Conservation (phyloP, 75 land plant genomes). For the Larix kaempferi region DNA sequence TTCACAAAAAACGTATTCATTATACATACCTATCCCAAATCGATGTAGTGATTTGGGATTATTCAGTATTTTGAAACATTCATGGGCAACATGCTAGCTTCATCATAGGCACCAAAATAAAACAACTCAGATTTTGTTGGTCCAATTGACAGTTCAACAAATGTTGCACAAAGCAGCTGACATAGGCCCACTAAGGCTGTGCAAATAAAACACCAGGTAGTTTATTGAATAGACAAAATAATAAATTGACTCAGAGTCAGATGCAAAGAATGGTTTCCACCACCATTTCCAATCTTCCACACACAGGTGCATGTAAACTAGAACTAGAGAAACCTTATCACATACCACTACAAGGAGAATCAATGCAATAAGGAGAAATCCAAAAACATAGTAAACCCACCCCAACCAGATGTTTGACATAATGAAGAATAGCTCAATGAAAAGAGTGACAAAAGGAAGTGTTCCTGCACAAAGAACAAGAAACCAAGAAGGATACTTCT, state of each 20-base stretch:
- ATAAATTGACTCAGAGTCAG: constrained; percentile 20
- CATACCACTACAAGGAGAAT: constrained; percentile 43
- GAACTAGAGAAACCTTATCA: constrained; percentile 42
- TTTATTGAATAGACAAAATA: constrained; percentile 48
- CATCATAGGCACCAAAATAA: too few species aligned
- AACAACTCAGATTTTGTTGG: too few species aligned
- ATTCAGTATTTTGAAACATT: too few species aligned
- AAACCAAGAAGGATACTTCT: constrained; percentile 56
- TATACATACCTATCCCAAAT: too few species aligned
- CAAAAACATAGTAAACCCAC: constrained; percentile 53
- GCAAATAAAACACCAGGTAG: constrained; percentile 51
- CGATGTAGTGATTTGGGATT: too few species aligned
- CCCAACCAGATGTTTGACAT: constrained; percentile 61
- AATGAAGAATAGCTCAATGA: constrained; percentile 63
- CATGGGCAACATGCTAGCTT: too few species aligned
- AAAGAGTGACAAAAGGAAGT: constrained; percentile 51
- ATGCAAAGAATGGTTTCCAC: too few species aligned
- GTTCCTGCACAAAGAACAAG: constrained; percentile 57
- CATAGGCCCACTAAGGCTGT: constrained; percentile 47
- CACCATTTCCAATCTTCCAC: constrained; percentile 48
- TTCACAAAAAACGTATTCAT: too few species aligned
- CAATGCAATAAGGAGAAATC: constrained; percentile 48
- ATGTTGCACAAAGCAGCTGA: constrained; percentile 39
- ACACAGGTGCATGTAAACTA: constrained; percentile 35
- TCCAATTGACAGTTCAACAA: too few species aligned